Conservation (phyloP, 345 rosid species). For the Populus euphratica region DNA sequence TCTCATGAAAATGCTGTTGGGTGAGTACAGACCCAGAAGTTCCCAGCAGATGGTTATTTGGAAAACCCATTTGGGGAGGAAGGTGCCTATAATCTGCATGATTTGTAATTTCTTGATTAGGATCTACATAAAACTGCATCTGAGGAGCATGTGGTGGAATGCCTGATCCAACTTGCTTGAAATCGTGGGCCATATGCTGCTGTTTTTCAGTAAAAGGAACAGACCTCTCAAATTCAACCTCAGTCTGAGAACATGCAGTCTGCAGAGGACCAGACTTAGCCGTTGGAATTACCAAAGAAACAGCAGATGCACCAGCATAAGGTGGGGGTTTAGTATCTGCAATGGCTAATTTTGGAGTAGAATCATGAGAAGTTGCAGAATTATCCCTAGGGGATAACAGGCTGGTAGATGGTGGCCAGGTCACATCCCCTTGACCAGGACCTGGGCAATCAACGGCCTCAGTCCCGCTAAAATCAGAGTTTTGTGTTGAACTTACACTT, state of each 20-base stretch:
- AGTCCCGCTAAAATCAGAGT: slow-evolving; percentile 55
- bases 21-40: slow-evolving; percentile 29
- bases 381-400: slow-evolving; percentile 35
- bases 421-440: slow-evolving; percentile 37
- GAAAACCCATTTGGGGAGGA: slow-evolving; percentile 45
- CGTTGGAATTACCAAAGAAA: slow-evolving; percentile 35
- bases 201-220: slow-evolving; percentile 27
- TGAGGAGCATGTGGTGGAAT: slow-evolving; percentile 26
- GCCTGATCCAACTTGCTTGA: slow-evolving; percentile 32
- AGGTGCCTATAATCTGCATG: slow-evolving; percentile 33
- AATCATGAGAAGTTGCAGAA: slow-evolving; percentile 28
- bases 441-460: slow-evolving; percentile 43
- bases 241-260: slow-evolving; percentile 30
- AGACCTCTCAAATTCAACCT: slow-evolving; percentile 42
- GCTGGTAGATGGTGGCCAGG: slow-evolving; percentile 31
- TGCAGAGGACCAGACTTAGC: slow-evolving; percentile 37
- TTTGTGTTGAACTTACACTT: slow-evolving; percentile 60
- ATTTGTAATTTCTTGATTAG: slow-evolving; percentile 34
- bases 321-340: slow-evolving; percentile 31
- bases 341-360: slow-evolving; percentile 25
- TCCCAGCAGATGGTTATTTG: slow-evolving; percentile 37
- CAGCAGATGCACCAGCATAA: slow-evolving; percentile 37
- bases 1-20: slow-evolving; percentile 38
- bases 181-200: slow-evolving; percentile 42
- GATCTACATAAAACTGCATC: slow-evolving; percentile 40